A percentile compares a stretch with the other conserved stretches of the same genome.
These are phyloP conservation scores for Cryptococcus jaspeensis DNA, from an alignment of 1,284 basidiomycete species.

Conservation along the genomic window DNA sequence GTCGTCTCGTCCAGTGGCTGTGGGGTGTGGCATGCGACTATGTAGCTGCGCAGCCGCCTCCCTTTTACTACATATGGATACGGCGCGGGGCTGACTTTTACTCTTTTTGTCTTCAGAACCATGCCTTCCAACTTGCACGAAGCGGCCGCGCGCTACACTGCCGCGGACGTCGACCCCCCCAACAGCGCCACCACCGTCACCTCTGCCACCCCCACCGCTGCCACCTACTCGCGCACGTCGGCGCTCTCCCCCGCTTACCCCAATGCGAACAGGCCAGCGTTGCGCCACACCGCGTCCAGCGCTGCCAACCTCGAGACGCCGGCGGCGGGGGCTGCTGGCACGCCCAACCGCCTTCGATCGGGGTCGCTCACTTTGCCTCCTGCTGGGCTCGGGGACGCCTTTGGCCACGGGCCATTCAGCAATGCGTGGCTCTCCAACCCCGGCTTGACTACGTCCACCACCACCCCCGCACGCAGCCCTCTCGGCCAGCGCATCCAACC, in stretches of 20 bases:
- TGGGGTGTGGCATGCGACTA: no score
- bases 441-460: slow-evolving; percentile 19
- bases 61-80: background rate
- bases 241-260: slow-evolving; percentile 42
- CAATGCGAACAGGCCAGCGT: slow-evolving; percentile 57
- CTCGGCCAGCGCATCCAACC: slow-evolving; percentile 23
- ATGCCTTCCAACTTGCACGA: slow-evolving; percentile 48
- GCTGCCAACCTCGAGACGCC: slow-evolving; percentile 55
- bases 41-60: no score
- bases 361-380: slow-evolving; percentile 80
- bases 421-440: slow-evolving; percentile 76
- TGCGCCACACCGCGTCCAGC: slow-evolving; percentile 71
- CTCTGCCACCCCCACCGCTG: slow-evolving; percentile 12
- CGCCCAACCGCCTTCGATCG: slow-evolving; percentile 75
- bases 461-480: slow-evolving; percentile 27
- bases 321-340: slow-evolving; percentile 40
- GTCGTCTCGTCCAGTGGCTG: slow-evolving; percentile 24
- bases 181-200: slow-evolving; percentile 12
- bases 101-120: slow-evolving; percentile 28
- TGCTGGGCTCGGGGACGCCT: slow-evolving; percentile 73
- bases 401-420: slow-evolving; percentile 73
- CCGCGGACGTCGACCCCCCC: slow-evolving; percentile 14
- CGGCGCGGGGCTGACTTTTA: background rate
- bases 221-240: slow-evolving; percentile 32
- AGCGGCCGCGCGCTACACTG: slow-evolving; percentile 20